phyloP scores from a whole-genome alignment of 1,139 yeast species.

The Protomyces arabidopsidicola region DNA sequence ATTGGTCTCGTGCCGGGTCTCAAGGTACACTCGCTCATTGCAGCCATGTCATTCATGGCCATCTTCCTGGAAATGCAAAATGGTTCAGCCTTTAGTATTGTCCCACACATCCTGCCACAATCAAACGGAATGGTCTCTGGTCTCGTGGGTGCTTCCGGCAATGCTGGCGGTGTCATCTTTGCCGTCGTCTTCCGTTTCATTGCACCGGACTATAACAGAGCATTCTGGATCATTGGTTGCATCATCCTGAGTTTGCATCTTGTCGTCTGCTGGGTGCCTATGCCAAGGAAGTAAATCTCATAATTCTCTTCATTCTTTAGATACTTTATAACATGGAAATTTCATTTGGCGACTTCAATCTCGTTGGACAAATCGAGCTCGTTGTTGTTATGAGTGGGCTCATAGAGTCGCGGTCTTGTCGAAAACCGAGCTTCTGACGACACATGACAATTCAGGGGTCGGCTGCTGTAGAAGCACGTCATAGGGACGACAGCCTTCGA shows the following conservation, averaged over 20 bases:
- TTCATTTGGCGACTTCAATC: too few relatives aligned
- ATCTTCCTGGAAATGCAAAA: constrained; percentile 42
- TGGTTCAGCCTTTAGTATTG: constrained; percentile 41
- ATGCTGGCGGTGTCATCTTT: constrained; percentile 40
- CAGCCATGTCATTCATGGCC: constrained; percentile 37
- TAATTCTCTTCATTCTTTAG: too few relatives aligned
- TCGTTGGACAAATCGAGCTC: too few relatives aligned
- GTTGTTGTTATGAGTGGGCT: too few relatives aligned
- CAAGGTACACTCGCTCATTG: constrained; percentile 37
- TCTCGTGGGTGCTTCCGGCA: constrained; percentile 40
- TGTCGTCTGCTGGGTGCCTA: constrained; percentile 19
- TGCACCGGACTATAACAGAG: constrained; percentile 16
- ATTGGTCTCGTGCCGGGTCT: constrained; percentile 37
- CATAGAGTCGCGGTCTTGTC: too few relatives aligned
- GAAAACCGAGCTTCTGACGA: too few relatives aligned
- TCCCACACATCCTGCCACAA: constrained; percentile 39
- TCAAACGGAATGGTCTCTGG: constrained; percentile 42
- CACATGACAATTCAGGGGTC: too few relatives aligned
- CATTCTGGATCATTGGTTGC: constrained; percentile 17
- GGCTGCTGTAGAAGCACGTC: too few relatives aligned
- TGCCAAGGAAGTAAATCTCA: constrained; percentile 13
- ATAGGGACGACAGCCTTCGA: too few relatives aligned
- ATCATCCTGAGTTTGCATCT: constrained; percentile 12
- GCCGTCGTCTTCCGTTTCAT: constrained; percentile 39
- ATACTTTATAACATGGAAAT: too few relatives aligned